These are phyloP conservation scores for Pseudogymnoascus sp. DNA, from an alignment of 2,329 filamentous ascomycete genomes.

Conservation along the genomic window DNA sequence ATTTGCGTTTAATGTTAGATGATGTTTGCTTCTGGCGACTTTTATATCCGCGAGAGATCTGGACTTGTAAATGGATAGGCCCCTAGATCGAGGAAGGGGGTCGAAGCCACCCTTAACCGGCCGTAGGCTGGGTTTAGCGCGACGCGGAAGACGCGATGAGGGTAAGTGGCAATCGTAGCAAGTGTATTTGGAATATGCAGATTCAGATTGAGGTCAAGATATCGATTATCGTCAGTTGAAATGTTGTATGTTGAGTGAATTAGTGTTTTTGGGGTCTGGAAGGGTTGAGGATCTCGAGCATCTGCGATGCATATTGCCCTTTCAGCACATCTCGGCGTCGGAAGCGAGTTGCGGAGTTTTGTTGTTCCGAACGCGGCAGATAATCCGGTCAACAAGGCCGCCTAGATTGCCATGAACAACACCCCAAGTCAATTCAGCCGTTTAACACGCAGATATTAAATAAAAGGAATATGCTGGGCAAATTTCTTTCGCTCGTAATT, in stretches of 20 bases:
- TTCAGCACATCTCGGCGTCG: constrained; percentile 2
- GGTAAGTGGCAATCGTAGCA: background rate
- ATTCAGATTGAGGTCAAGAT: constrained; percentile 7
- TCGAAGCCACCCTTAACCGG: constrained; percentile 4
- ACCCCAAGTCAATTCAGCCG: too few species aligned
- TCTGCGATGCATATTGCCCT: background rate
- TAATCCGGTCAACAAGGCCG: background rate
- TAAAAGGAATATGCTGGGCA: background rate
- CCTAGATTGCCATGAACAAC: background rate
- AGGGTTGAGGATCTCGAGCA: background rate
- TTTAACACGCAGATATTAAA: background rate
- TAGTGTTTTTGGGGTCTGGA: background rate
- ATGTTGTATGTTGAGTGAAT: constrained; percentile 6
- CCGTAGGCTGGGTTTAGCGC: background rate
- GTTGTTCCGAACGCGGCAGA: background rate
- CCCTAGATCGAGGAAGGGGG: constrained; percentile 6
- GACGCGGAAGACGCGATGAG: background rate
- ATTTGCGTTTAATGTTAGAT: background rate
- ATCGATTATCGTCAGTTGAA: constrained; percentile 1
- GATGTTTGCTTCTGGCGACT: background rate
- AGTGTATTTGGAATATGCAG: background rate
- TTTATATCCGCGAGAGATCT: background rate
- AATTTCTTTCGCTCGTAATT: background rate
- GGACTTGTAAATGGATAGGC: background rate
- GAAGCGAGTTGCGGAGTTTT: background rate